Percentiles rank a stretch among this genome's conserved stretches.
Evolutionary conservation across 1,284 basidiomycete genomes (phyloP).

Genomic region (Phellopilus nigrolimitatus): DNA sequence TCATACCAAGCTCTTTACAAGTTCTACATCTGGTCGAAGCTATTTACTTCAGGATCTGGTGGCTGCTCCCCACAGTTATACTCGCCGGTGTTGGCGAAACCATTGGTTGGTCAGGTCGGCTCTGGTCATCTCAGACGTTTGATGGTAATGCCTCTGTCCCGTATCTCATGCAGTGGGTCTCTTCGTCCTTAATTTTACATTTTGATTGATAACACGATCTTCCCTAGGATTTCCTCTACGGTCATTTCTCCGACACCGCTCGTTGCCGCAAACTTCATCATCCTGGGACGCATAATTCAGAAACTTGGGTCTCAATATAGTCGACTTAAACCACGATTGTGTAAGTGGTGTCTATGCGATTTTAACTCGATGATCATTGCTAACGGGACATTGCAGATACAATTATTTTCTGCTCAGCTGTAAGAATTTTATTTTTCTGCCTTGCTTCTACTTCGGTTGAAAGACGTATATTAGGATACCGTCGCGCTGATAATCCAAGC

Average conservation of each 20-base stretch:
- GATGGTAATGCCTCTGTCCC: constrained; percentile 26
- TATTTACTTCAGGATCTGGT: constrained; percentile 34
- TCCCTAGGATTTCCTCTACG: constrained; percentile 38
- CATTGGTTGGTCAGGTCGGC: constrained; percentile 37
- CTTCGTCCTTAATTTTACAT: background rate
- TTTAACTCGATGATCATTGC: background rate
- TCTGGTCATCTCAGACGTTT: constrained; percentile 31
- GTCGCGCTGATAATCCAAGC: constrained; percentile 40
- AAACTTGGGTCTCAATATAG: constrained; percentile 40
- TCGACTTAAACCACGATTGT: constrained; percentile 29
- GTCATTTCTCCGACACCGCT: constrained; percentile 45
- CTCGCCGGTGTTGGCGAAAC: constrained; percentile 36
- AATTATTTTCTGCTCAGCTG: constrained; percentile 32
- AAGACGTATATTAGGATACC: constrained; percentile 29
- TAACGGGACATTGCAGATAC: constrained; percentile 28
- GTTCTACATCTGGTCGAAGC: constrained; percentile 34
- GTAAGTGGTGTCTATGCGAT: constrained; percentile 22
- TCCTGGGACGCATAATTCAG: constrained; percentile 40
- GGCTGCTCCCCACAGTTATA: constrained; percentile 33
- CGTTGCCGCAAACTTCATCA: constrained; percentile 45
- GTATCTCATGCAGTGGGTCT: constrained; percentile 43
- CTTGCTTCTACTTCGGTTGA: background rate
- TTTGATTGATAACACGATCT: background rate
- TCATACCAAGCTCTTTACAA: constrained; percentile 18
- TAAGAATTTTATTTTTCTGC: constrained; percentile 19